Evolutionary conservation across 164 flowering plant genomes (phyloP).

Genomic region (Echeveria elegans): DNA sequence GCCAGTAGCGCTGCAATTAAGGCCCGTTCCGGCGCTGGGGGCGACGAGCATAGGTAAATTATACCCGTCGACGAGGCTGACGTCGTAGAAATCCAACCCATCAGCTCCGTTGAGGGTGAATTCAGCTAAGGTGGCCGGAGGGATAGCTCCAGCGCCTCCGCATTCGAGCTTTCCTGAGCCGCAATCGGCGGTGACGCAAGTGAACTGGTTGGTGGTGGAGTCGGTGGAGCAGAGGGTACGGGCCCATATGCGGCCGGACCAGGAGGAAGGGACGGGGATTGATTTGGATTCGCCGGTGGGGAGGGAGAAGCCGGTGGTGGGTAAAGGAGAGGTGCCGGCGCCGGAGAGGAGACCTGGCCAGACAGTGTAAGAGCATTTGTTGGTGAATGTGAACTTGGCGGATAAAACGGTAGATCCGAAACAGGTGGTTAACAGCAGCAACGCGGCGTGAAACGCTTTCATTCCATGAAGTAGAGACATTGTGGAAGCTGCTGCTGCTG

Average conservation of each 20-base stretch:
- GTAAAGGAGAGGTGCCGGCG: constrained; percentile 53
- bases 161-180: constrained; percentile 70
- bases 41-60: constrained; percentile 65
- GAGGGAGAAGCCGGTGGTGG: constrained; percentile 70
- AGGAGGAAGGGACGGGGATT: constrained; percentile 41
- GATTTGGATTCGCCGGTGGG: constrained; percentile 32
- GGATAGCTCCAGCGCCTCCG: constrained; percentile 56
- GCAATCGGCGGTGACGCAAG: constrained; percentile 85
- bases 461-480: background rate
- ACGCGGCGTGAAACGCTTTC: background rate
- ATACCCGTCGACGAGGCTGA: constrained; percentile 83
- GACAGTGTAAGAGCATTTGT: constrained; percentile 60
- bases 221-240: constrained; percentile 57
- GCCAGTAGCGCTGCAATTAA: constrained; percentile 54
- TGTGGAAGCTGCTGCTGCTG: background rate
- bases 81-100: constrained; percentile 74
- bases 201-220: constrained; percentile 49
- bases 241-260: constrained; percentile 96
- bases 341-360: constrained; percentile 82
- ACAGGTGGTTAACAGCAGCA: background rate
- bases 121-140: constrained; percentile 88
- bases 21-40: constrained; percentile 52
- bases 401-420: constrained; percentile 22
- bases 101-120: constrained; percentile 66
- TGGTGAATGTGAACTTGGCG: constrained; percentile 50